Evolutionary conservation across 345 rosid genomes (phyloP), one percentile per base, ranked within the genome.

Genomic region (Eucalyptus polyanthemos): DNA sequence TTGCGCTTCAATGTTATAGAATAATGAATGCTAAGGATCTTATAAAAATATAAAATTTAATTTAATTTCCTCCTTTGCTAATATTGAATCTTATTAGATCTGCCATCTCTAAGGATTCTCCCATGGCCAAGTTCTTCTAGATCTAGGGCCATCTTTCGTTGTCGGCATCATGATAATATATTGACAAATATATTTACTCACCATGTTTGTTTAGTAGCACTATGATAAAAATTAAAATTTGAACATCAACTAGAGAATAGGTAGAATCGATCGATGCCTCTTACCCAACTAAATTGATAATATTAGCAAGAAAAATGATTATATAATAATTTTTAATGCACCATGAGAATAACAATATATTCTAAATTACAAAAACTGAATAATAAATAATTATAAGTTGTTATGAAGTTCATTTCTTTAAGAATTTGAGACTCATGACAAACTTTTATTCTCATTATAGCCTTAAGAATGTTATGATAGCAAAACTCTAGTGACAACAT

Each of bases 381-480:
- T 53, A 53, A 53, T 8, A 19, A 53, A 17, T 53, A 0, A 7
- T 53, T 53, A 53, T 53, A 19, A 40, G 5, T 40, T 40, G 6
- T 40, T 40, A 40, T 40, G 6, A 40, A 40, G 6, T 40, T 40
- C 6, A 40, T 40, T 40, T 40, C 5, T 40, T 53, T 0, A 53
- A 3, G 2, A 4, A 53, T 53, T 8, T 53, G 0, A 3, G 2
- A 4, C 0, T 53, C 8, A 8, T 19, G 4, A 53, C 0, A 53
- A 0, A 19, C 0, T 2, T 0, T 4, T 53, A 53, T 8, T 0
- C 24, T 53, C 10, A 8, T 0, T 0, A 3, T 53, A 19, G 2
- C 0, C 0, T 53, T 3, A 8, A 4, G 2, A 53, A 53, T 8
- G 0, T 53, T 53, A 53, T 21, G 25, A 1, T 1, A 8, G 1